Conservation (phyloP, 805 yeast species). For the Kodamaea lidongshanica region DNA sequence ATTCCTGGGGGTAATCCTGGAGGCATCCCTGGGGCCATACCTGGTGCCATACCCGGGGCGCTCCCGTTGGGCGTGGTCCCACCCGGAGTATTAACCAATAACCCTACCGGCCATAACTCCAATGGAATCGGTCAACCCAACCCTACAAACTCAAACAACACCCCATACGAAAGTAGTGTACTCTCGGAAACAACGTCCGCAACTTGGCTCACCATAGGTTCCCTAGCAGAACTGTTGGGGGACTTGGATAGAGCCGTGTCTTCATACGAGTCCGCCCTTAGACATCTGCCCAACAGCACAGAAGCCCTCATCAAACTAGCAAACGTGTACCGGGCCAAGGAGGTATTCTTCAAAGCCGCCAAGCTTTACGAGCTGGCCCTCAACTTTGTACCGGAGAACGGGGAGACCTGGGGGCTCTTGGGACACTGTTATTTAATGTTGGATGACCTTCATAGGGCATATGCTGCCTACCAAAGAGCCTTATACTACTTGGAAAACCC, state of each 20-base stretch:
- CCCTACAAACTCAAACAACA: conserved; percentile 3
- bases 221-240: conserved; percentile 82
- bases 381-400: conserved; percentile 74
- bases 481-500: conserved; percentile 85
- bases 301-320: conserved; percentile 83
- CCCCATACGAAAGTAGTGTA: conserved; percentile 12
- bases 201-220: conserved; percentile 86
- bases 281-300: conserved; percentile 80
- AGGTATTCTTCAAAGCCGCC: conserved; percentile 89
- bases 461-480: conserved; percentile 95
- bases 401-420: conserved; percentile 94
- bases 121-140: conserved; percentile 1
- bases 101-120: conserved; percentile 1
- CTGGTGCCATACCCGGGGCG: conserved; percentile 6
- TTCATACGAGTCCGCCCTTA: conserved; percentile 81
- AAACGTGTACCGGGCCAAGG: conserved; percentile 79
- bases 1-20: too few relatives aligned
- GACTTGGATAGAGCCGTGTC: conserved; percentile 84
- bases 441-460: conserved; percentile 93
- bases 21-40: too few relatives aligned
- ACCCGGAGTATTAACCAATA: background rate
- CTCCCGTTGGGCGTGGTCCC: conserved; percentile 5
- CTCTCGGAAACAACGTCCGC: conserved; percentile 57
- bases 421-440: conserved; percentile 97
- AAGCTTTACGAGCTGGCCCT: conserved; percentile 88